Conservation (phyloP, 2,329 filamentous ascomycete species). For the Septoria petroselini region DNA sequence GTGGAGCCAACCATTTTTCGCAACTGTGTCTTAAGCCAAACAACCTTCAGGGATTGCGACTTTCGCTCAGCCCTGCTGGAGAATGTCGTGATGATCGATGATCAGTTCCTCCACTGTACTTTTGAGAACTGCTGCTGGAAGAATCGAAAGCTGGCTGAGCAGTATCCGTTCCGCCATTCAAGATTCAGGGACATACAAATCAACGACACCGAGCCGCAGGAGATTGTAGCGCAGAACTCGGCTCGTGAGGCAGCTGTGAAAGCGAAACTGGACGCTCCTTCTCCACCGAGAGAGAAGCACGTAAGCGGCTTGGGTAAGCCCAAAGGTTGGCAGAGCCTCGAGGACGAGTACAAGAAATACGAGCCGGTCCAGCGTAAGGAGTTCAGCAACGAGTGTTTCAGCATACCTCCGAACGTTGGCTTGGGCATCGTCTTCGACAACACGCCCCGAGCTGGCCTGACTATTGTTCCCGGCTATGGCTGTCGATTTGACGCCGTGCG, state of each 20-base stretch:
- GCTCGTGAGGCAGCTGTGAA: constrained; percentile 67
- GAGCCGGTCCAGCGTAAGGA: neutral
- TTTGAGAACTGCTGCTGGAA: constrained; percentile 6
- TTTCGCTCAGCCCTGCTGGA: constrained; percentile 2
- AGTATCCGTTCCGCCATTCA: neutral
- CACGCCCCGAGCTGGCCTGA: constrained; percentile 5
- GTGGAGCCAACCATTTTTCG: constrained; percentile 1
- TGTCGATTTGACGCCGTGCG: constrained; percentile 1
- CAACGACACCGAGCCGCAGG: constrained; percentile 54
- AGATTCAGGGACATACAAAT: neutral
- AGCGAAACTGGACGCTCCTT: neutral
- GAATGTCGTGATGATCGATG: constrained; percentile 6
- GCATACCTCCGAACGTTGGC: constrained; percentile 1
- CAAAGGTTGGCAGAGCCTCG: neutral
- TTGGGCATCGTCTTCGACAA: constrained; percentile 4
- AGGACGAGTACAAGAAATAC: neutral
- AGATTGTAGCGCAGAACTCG: constrained; percentile 83
- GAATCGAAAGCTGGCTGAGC: constrained; percentile 1
- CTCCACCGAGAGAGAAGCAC: neutral
- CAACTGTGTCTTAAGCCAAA: constrained; percentile 8
- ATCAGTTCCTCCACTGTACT: neutral
- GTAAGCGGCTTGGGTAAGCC: neutral
- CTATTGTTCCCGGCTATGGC: neutral
- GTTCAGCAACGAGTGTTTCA: neutral
- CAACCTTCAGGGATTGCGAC: constrained; percentile 10